Percentiles rank a stretch among this genome's conserved stretches.
phyloP scores from a whole-genome alignment of 257 asterid genomes.

The Solanum chmielewskii region DNA sequence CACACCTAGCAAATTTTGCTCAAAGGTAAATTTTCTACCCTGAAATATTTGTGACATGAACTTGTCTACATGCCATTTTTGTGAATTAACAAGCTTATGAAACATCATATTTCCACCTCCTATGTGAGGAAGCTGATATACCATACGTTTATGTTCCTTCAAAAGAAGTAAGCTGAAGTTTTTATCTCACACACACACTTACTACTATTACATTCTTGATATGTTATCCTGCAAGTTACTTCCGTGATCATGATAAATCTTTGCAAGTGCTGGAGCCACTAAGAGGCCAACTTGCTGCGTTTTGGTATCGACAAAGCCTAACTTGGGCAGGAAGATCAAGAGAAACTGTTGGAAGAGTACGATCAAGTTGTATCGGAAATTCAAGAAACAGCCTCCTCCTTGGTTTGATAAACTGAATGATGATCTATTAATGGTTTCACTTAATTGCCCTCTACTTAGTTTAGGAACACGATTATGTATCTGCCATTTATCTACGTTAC shows the following conservation, averaged over 20 bases:
- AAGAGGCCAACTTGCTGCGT: conserved; percentile 96
- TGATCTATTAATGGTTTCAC: neutral
- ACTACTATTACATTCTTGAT: neutral
- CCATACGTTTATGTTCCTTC: conserved; percentile 76
- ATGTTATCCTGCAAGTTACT: neutral
- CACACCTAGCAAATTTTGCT: neutral
- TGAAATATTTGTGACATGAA: neutral
- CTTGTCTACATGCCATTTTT: neutral
- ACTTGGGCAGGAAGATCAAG: conserved; percentile 54
- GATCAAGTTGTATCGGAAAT: conserved; percentile 54
- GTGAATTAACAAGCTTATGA: neutral
- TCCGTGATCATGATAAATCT: neutral
- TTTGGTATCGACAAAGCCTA: conserved; percentile 57
- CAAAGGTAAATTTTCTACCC: neutral
- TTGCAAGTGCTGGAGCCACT: conserved; percentile 77
- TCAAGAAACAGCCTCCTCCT: conserved; percentile 37
- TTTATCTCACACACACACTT: neutral
- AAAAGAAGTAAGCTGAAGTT: conserved; percentile 58
- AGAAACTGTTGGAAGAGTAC: conserved; percentile 60
- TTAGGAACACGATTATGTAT: neutral
- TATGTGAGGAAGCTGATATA: conserved; percentile 76
- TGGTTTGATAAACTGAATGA: conserved; percentile 14
- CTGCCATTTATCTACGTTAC: neutral
- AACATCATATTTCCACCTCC: conserved; percentile 23
- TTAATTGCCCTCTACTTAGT: neutral